A percentile compares a stretch with the other conserved stretches of the same genome.
Conservation (phyloP, 352 stramenopile genomes). For the Globisporangium spinosum region DNA sequence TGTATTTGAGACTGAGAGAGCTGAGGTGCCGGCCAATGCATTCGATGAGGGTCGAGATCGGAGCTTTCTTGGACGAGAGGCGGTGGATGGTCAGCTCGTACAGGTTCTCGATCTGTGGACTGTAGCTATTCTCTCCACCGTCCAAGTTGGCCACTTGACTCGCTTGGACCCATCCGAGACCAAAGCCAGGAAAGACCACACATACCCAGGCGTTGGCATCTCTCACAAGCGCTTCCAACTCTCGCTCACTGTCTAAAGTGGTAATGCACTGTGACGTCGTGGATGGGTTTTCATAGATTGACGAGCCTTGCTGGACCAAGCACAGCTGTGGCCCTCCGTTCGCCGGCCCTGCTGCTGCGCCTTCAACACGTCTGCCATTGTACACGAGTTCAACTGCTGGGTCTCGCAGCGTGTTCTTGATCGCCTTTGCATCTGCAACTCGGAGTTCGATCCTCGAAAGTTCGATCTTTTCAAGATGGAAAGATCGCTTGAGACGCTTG, state of each 20-base stretch:
- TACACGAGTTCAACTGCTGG: slow-evolving; percentile 9
- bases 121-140: not conserved
- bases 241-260: not conserved
- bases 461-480: slow-evolving; percentile 13
- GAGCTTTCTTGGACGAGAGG: slow-evolving; percentile 10
- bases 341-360: not conserved
- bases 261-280: not conserved
- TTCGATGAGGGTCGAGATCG: slow-evolving; percentile 8
- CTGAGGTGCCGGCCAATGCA: slow-evolving; percentile 4
- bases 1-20: slow-evolving; percentile 11
- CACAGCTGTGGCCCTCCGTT: not conserved
- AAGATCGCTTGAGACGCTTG: not conserved
- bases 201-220: not conserved
- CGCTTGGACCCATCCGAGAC: slow-evolving; percentile 3
- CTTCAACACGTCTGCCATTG: not conserved
- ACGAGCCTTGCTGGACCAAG: not conserved
- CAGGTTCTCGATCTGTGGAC: not conserved
- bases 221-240: slow-evolving; percentile 5
- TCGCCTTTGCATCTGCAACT: slow-evolving; percentile 5
- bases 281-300: not conserved
- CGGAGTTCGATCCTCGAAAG: slow-evolving; percentile 7
- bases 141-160: not conserved
- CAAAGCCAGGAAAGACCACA: slow-evolving; percentile 1
- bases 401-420: slow-evolving; percentile 9
- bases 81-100: slow-evolving; percentile 9